Evolutionary conservation across 163 green algal genomes (phyloP).

Genomic region (Scenedesmus sp.): DNA sequence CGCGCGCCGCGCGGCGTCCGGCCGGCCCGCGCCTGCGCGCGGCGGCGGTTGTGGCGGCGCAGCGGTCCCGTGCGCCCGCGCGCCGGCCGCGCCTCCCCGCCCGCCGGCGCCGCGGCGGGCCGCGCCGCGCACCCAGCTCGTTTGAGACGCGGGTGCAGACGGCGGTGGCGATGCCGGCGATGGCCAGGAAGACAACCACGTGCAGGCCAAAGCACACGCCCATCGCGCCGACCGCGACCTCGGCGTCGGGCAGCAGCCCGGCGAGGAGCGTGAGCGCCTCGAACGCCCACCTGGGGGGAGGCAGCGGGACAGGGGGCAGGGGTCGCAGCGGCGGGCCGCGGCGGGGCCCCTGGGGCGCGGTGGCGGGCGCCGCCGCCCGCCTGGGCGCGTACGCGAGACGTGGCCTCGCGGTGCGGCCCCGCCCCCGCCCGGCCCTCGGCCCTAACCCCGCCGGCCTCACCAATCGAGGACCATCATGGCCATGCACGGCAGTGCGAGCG

Average conservation of each 20-base stretch:
- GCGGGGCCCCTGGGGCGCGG: no score
- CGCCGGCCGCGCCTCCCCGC: no score
- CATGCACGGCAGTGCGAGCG: constrained; percentile 14
- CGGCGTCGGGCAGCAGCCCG: constrained; percentile 17
- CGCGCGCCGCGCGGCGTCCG: neutral
- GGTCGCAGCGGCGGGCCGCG: no score
- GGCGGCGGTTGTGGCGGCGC: no score
- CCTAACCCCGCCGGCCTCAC: no score
- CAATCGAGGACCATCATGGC: constrained; percentile 43
- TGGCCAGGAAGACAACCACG: constrained; percentile 8
- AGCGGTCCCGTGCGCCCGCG: no score
- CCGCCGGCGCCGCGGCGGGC: no score
- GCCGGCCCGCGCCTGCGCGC: constrained; percentile 13
- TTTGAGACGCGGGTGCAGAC: constrained; percentile 12
- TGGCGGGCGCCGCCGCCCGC: no score
- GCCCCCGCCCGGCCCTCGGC: no score
- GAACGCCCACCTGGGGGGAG: constrained; percentile 22
- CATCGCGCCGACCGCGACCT: constrained; percentile 19
- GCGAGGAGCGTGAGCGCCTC: constrained; percentile 28
- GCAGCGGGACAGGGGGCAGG: no score
- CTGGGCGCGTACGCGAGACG: no score
- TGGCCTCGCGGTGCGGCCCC: no score
- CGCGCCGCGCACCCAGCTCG: constrained; percentile 1
- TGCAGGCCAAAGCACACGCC: constrained; percentile 30
- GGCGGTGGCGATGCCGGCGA: constrained; percentile 1